Conservation (phyloP, 1,139 yeast species). For the Yarrowia galli region DNA sequence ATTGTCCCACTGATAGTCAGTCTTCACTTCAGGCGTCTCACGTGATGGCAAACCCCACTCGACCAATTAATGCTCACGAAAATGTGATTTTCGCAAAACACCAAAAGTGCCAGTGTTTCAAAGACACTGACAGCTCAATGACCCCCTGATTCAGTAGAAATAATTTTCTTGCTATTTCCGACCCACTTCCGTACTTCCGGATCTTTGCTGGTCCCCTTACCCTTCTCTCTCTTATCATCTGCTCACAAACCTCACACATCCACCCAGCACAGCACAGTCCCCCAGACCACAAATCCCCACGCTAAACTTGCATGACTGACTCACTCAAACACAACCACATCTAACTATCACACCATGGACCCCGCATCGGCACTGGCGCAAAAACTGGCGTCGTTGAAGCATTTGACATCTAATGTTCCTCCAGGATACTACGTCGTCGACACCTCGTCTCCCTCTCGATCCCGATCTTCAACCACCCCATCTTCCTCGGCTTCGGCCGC, state of each 20-base stretch:
- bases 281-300: constrained; percentile 20
- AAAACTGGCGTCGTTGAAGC: constrained; percentile 31
- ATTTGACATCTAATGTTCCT: constrained; percentile 20
- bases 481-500: constrained; percentile 30
- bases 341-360: constrained; percentile 35
- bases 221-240: constrained; percentile 9
- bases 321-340: constrained; percentile 29
- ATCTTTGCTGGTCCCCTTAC: constrained; percentile 2
- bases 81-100: background rate
- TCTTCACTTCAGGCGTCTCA: constrained; percentile 8
- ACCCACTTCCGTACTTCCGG: background rate
- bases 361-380: constrained; percentile 37
- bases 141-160: background rate
- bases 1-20: constrained; percentile 5
- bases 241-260: background rate
- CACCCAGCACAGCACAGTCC: background rate
- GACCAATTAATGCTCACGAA: background rate
- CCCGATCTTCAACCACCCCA: constrained; percentile 30
- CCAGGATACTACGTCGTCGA: constrained; percentile 20
- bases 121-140: too few relatives aligned
- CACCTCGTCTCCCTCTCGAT: constrained; percentile 18
- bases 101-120: background rate
- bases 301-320: constrained; percentile 37
- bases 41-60: background rate
- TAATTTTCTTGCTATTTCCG: background rate